Percentiles rank a stretch among this genome's conserved stretches.
Conservation (phyloP, 306 rosid species). For the Lathyrus sativus region DNA sequence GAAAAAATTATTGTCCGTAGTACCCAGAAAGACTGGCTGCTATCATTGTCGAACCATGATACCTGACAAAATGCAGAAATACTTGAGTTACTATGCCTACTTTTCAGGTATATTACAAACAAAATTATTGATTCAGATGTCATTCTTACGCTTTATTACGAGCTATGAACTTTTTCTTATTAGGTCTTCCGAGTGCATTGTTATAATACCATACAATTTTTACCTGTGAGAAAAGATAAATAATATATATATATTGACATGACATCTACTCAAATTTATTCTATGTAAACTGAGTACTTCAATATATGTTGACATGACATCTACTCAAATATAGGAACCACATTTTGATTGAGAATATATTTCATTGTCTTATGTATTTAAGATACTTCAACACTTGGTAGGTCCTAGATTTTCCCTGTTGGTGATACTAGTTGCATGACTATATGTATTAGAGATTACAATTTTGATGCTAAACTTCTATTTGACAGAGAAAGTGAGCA, state of each 20-base stretch:
- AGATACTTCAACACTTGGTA: conserved; percentile 4
- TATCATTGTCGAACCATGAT: conserved; percentile 91
- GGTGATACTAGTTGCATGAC: neutral
- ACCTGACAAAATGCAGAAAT: conserved; percentile 53
- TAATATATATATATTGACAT: conserved; percentile 20
- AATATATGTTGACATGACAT: conserved; percentile 23
- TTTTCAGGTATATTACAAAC: conserved; percentile 36
- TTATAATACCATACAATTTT: conserved; percentile 96
- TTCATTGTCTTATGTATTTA: conserved; percentile 27
- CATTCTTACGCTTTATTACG: conserved; percentile 73
- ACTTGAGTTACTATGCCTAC: conserved; percentile 31
- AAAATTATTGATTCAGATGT: conserved; percentile 38
- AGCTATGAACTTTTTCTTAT: conserved; percentile 91
- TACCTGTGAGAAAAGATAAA: conserved; percentile 58
- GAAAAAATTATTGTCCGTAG: conserved; percentile 10
- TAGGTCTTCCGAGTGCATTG: conserved; percentile 92
- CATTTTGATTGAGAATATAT: conserved; percentile 18
- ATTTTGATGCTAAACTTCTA: conserved; percentile 11
- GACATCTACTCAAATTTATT: conserved; percentile 1
- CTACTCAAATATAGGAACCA: conserved; percentile 11
- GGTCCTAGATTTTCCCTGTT: conserved; percentile 16
- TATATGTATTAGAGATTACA: neutral
- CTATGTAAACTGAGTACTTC: conserved; percentile 10
- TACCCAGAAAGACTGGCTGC: conserved; percentile 98
- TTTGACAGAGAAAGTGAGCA: conserved; percentile 14